phyloP scores from a whole-genome alignment of 352 stramenopile genomes.

The Phytophthora megakarya region DNA sequence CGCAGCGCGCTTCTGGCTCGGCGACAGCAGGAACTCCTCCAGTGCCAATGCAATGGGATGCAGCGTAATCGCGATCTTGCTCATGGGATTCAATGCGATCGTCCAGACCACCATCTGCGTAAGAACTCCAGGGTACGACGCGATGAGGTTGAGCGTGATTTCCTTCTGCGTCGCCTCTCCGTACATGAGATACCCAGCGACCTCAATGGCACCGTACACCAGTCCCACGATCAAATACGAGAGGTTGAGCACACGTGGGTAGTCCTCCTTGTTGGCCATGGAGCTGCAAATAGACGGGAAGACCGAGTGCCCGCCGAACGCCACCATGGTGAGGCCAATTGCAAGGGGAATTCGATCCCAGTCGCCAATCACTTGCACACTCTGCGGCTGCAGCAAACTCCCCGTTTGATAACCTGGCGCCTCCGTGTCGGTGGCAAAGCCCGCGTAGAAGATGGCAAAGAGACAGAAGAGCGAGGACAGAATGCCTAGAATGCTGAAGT shows the following conservation, averaged over 20 bases:
- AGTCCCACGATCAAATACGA: constrained; percentile 74
- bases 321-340: constrained; percentile 88
- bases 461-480: constrained; percentile 85
- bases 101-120: constrained; percentile 78
- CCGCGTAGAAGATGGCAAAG: constrained; percentile 77
- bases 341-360: constrained; percentile 69
- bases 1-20: constrained; percentile 39
- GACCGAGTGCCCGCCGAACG: constrained; percentile 86
- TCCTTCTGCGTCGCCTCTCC: constrained; percentile 81
- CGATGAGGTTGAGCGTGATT: constrained; percentile 86
- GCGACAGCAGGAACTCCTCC: constrained; percentile 73
- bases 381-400: constrained; percentile 68
- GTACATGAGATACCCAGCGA: constrained; percentile 87
- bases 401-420: constrained; percentile 47
- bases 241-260: constrained; percentile 70
- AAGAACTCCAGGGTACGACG: constrained; percentile 57
- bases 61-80: constrained; percentile 87
- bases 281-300: constrained; percentile 92
- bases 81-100: constrained; percentile 88
- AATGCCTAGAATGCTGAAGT: constrained; percentile 85
- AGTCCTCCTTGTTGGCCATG: constrained; percentile 64
- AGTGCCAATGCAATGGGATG: constrained; percentile 78
- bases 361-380: constrained; percentile 65
- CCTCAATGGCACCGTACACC: constrained; percentile 78
- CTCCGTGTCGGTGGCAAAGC: constrained; percentile 55